Evolutionary conservation across 257 asterid species (phyloP).

Genomic region (Forsythia suspensa): DNA sequence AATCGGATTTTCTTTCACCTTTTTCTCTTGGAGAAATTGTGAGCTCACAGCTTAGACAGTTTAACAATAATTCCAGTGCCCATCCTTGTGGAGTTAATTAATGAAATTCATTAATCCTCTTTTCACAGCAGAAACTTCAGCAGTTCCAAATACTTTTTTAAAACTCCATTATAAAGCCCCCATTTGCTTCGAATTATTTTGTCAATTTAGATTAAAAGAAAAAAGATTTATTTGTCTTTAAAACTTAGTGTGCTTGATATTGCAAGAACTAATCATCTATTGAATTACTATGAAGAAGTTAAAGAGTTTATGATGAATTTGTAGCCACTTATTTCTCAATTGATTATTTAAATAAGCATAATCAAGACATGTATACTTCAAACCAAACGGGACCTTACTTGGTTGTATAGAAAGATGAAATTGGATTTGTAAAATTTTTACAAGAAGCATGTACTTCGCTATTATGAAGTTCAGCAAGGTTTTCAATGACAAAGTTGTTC

Average conservation of each 20-base stretch:
- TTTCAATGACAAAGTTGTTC: background rate
- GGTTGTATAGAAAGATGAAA: background rate
- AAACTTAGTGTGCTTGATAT: background rate
- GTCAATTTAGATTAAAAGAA: background rate
- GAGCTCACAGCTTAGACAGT: background rate
- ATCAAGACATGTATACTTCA: background rate
- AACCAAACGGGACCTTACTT: background rate
- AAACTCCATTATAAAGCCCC: background rate
- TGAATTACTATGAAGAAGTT: background rate
- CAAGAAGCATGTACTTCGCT: background rate
- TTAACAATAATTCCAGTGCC: background rate
- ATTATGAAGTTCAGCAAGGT: background rate
- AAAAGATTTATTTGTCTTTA: background rate
- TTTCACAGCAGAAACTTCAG: background rate
- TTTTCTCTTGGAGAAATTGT: background rate
- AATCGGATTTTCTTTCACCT: background rate
- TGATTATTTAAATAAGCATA: background rate
- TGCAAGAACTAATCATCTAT: background rate
- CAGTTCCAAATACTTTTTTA: background rate
- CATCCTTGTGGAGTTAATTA: background rate
- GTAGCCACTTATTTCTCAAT: too few species aligned
- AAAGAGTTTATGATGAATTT: background rate
- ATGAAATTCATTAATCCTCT: background rate
- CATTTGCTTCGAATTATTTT: background rate
- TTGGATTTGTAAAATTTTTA: background rate